Evolutionary conservation across 176 grass and related monocot genomes (phyloP), one percentile per base, ranked within the genome.

Genomic region (Secale cereale): DNA sequence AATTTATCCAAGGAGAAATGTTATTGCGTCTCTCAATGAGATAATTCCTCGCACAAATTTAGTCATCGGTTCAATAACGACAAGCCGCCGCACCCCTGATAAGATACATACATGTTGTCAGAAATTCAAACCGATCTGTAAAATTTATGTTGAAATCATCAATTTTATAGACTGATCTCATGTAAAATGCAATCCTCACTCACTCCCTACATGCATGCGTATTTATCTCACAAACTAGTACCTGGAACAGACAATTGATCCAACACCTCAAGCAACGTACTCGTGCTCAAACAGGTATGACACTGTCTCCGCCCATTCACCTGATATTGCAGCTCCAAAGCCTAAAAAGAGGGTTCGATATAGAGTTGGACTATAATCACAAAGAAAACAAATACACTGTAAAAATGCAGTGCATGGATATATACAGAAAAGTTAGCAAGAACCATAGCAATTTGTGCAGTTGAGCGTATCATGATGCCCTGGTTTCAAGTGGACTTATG

Each of bases 21-120:
- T 80, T 82, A 93, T 88, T 72, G 82, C 43, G 40, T 91, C 91
- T 70, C 86, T 88, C 86, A 93, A 86, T 88, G 91, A 91, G 67
- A 93, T 88, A 59, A 91, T 83, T 87, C 91, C 88, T 76, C 90
- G 77, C 40, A 93, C 88, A 79, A 83, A 86, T 86, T 86, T 88
- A 64, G 83, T 93, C 59, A 35, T 90, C 14, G 75, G 82, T 70
- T 93, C 85, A 70, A 93, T 70, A 40, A 88, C 54, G 3, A 93
- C 85, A 79, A 93, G 72, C 66, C 91, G 85, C 22, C 88, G 78
- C 68, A 93, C 88, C 67, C 88, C 88, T 93, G 78, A 59, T 8
- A 87, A 79, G 16, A 27, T 57, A 57, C 7, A 82, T 13, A 59
- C 7, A 0, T 41, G 33, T 31, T n/a, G 1, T 67, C 16, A 82